Evolutionary conservation across 352 stramenopile genomes (phyloP), one percentile per base, ranked within the genome.

Genomic region (Phytophthora lateralis): DNA sequence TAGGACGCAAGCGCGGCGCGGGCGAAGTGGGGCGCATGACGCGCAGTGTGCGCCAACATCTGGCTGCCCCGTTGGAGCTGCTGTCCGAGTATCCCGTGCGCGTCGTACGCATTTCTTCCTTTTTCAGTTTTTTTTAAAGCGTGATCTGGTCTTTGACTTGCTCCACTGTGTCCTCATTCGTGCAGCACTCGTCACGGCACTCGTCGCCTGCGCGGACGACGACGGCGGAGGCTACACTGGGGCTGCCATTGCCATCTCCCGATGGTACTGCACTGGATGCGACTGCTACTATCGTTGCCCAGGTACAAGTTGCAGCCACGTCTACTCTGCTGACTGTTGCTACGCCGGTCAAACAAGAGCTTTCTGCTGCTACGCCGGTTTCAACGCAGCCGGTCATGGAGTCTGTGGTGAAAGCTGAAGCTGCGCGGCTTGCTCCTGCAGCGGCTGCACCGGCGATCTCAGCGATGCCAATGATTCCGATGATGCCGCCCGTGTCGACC

Each of bases 21-120:
- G 72, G 71, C 15, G 83, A 92, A 67, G 63, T 83, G 12, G 80
- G 76, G 0, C 79, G 84, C 42, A 91, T 93, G 82, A 93, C 84
- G 7, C 71, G 84, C 21, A 91, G 82, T 60, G 84, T 93, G 39
- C 84, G 84, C 3, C 84, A 93, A 66, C 84, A 93, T 54, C 54
- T 93, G 41, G 80, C 85, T 34, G 82, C 82, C 20, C 84, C 84
- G 20, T 69, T 93, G 24, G 84, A 93, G 55, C 66, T 93, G 45
- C 60, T 91, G 38, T 72, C 75, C 15, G 83, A 93, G 57, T 80
- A 85, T 44, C 78, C 82, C 8, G 42, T 69, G 32, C 61, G 68
- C 14, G 63, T 83, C 8, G 82, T 90, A 66, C 47, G 76, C 78
- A 4, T 24, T 20, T 7, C 34, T 12, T 59, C 49, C 10, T 34